Evolutionary conservation across 176 grass and related monocot genomes (phyloP).

Genomic region (Cenchrus purpureus): DNA sequence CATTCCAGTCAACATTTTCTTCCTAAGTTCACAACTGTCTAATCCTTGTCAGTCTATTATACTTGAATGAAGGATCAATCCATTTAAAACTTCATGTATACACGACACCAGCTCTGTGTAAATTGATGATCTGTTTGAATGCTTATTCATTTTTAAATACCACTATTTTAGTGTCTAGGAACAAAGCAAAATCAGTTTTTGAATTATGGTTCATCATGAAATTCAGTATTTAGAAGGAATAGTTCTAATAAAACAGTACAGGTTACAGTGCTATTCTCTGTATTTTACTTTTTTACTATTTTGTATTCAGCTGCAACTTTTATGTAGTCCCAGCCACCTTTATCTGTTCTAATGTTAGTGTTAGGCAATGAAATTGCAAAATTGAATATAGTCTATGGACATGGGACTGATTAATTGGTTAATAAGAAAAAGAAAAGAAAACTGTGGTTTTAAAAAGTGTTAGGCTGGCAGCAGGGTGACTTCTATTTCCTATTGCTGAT

Average conservation of each 20-base stretch:
- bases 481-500: background rate
- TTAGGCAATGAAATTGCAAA: slow-evolving; percentile 26
- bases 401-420: no score
- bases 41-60: background rate
- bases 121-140: slow-evolving; percentile 25
- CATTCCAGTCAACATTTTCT: background rate
- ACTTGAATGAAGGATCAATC: background rate
- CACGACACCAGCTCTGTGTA: background rate
- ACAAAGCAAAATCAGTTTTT: background rate
- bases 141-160: background rate
- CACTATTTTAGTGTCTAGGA: background rate
- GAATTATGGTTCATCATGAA: background rate
- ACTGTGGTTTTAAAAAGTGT: no score
- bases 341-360: slow-evolving; percentile 17
- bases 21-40: background rate
- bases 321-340: slow-evolving; percentile 13
- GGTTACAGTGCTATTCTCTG: background rate
- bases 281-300: background rate
- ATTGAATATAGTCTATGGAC: background rate
- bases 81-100: slow-evolving; percentile 9
- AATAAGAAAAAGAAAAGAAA: no score
- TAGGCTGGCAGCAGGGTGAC: background rate
- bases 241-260: background rate
- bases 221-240: background rate
- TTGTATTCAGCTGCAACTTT: background rate